phyloP scores from a whole-genome alignment of 495 filamentous ascomycete genomes.

The Penicillium chermesinum region DNA sequence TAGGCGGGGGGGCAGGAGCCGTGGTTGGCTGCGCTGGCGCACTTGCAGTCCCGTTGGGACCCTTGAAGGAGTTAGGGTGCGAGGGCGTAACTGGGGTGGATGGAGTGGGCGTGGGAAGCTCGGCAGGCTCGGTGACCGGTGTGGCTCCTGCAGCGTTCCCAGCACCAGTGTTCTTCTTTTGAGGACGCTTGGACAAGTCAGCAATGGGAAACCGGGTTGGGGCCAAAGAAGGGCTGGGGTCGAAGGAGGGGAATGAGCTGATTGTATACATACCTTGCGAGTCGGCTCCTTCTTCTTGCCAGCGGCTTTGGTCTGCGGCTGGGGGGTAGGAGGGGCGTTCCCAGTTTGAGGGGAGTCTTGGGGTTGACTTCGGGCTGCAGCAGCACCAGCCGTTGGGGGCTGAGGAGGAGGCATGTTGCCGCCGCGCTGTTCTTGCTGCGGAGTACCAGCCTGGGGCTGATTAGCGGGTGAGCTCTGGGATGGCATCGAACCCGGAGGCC shows the following conservation, averaged over 20 bases:
- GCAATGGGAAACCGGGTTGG: background rate
- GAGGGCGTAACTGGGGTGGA: conserved; percentile 84
- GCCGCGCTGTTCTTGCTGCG: conserved; percentile 57
- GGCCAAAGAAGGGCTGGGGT: conserved; percentile 13
- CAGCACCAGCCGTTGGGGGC: conserved; percentile 56
- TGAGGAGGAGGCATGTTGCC: conserved; percentile 84
- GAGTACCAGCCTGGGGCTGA: conserved; percentile 62
- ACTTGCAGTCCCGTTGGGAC: conserved; percentile 46
- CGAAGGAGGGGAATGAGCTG: background rate
- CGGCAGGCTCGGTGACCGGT: conserved; percentile 63
- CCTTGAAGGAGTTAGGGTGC: conserved; percentile 56
- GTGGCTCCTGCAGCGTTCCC: conserved; percentile 59
- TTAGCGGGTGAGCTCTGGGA: conserved; percentile 48
- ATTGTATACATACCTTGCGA: conserved; percentile 58
- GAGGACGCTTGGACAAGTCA: conserved; percentile 25
- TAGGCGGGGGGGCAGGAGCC: conserved; percentile 35
- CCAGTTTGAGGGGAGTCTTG: conserved; percentile 68
- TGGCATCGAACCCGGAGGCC: conserved; percentile 60
- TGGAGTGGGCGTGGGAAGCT: conserved; percentile 71
- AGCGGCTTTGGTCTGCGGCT: conserved; percentile 67
- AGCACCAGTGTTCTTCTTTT: conserved; percentile 64
- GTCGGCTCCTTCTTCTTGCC: conserved; percentile 73
- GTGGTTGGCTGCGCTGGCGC: conserved; percentile 37
- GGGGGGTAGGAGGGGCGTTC: conserved; percentile 83
- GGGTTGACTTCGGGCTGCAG: conserved; percentile 60